phyloP scores from a whole-genome alignment of 2,329 filamentous ascomycete species.

The Paraphoma sp. region DNA sequence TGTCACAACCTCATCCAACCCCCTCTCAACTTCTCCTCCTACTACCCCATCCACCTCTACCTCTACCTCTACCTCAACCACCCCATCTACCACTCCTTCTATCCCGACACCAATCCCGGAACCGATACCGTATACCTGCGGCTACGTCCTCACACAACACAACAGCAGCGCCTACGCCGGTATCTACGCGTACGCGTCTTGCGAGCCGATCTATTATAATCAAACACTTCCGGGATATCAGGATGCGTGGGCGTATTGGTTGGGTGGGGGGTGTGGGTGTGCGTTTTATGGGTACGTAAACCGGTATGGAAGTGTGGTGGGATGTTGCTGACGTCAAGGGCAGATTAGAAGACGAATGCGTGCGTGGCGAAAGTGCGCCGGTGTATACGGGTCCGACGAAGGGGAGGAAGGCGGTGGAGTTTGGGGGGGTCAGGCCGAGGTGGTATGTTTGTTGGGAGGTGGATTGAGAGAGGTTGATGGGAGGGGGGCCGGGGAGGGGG shows the following conservation, averaged over 20 bases:
- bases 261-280: conserved; percentile 14
- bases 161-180: conserved; percentile 15
- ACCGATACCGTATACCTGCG: conserved; percentile 15
- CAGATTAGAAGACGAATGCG: background rate
- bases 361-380: background rate
- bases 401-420: background rate
- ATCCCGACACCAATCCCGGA: too few relatives aligned
- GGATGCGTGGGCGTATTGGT: conserved; percentile 12
- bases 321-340: too few relatives aligned
- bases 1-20: background rate
- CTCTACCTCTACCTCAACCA: too few relatives aligned
- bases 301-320: too few relatives aligned
- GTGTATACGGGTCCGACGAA: background rate
- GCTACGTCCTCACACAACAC: conserved; percentile 16
- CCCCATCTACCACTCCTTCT: too few relatives aligned
- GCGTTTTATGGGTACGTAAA: conserved; percentile 14
- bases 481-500: too few relatives aligned
- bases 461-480: background rate
- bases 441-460: conserved; percentile 1
- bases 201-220: conserved; percentile 13
- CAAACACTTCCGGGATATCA: too few relatives aligned
- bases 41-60: too few relatives aligned
- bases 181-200: conserved; percentile 5
- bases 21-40: too few relatives aligned
- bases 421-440: background rate